Conservation (phyloP, 139 green algal genomes). For the Chlorella sp. region DNA sequence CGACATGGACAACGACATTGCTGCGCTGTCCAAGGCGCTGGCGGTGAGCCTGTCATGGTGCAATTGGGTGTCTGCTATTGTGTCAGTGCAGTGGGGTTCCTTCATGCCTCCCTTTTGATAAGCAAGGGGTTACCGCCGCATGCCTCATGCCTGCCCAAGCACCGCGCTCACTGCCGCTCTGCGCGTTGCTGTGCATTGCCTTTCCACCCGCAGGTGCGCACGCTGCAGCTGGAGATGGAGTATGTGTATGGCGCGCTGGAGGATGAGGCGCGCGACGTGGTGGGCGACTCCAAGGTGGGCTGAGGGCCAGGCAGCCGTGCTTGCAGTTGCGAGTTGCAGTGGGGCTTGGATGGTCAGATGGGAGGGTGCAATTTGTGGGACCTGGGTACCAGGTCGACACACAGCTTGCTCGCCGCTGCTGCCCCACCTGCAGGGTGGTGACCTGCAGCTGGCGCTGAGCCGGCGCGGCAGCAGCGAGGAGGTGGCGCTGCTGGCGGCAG, state of each 20-base stretch:
- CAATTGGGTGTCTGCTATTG: neutral
- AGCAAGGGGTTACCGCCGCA: too few relatives aligned
- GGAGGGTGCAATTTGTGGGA: too few relatives aligned
- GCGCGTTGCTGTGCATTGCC: neutral
- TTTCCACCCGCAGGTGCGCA: constrained; percentile 61
- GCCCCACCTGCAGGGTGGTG: neutral
- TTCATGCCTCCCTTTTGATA: too few relatives aligned
- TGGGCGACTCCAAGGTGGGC: constrained; percentile 22
- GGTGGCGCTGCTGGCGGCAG: constrained; percentile 83
- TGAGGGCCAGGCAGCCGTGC: too few relatives aligned
- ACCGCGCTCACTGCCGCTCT: too few relatives aligned
- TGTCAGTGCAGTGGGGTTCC: too few relatives aligned
- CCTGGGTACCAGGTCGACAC: too few relatives aligned
- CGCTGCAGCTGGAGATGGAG: constrained; percentile 95
- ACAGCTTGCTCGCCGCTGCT: too few relatives aligned
- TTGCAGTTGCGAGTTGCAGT: too few relatives aligned
- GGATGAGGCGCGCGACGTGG: constrained; percentile 88
- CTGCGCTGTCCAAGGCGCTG: constrained; percentile 44
- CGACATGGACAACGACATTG: constrained; percentile 83
- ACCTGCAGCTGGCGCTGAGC: constrained; percentile 43
- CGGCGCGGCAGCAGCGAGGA: constrained; percentile 75
- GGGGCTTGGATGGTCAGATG: too few relatives aligned
- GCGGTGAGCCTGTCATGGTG: too few relatives aligned
- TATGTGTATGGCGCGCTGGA: constrained; percentile 87
- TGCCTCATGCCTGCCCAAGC: too few relatives aligned